Evolutionary conservation across 1,284 basidiomycete genomes (phyloP).

Genomic region (Amylostereum chailletii): DNA sequence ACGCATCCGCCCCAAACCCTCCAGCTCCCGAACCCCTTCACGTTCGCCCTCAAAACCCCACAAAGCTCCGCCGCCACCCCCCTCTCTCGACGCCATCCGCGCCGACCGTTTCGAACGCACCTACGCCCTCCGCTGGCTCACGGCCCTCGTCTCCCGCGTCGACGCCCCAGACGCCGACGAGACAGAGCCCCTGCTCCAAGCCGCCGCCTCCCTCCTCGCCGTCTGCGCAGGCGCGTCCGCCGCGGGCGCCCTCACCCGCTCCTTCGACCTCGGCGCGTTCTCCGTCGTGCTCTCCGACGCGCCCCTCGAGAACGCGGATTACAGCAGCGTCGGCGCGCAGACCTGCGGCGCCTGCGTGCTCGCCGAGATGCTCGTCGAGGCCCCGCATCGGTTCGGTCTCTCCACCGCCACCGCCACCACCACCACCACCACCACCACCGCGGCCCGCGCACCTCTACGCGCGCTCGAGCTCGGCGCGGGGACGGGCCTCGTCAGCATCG

Average conservation of each 20-base stretch:
- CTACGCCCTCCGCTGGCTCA: conserved; percentile 66
- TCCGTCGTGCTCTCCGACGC: conserved; percentile 60
- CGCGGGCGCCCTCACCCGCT: conserved; percentile 30
- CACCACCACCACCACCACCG: too few species aligned
- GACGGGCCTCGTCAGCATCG: conserved; percentile 79
- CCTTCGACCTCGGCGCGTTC: conserved; percentile 29
- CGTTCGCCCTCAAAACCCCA: background rate
- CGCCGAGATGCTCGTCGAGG: conserved; percentile 63
- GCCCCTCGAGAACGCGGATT: conserved; percentile 67
- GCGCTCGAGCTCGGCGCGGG: conserved; percentile 84
- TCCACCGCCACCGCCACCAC: background rate
- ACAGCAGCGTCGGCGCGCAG: conserved; percentile 75
- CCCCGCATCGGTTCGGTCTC: conserved; percentile 48
- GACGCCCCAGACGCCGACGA: conserved; percentile 9
- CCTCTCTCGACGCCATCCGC: conserved; percentile 17
- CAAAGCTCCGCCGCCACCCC: background rate
- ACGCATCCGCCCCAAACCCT: conserved; percentile 10
- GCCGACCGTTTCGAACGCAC: conserved; percentile 59
- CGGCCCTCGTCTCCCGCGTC: conserved; percentile 34
- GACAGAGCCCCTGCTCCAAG: conserved; percentile 26
- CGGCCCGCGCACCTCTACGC: conserved; percentile 19
- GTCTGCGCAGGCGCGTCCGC: conserved; percentile 31
- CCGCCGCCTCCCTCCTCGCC: conserved; percentile 43
- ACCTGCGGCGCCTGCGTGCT: conserved; percentile 83
- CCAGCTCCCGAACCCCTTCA: background rate